phyloP scores from a whole-genome alignment of 345 rosid species.

The Iberis pinnata region DNA sequence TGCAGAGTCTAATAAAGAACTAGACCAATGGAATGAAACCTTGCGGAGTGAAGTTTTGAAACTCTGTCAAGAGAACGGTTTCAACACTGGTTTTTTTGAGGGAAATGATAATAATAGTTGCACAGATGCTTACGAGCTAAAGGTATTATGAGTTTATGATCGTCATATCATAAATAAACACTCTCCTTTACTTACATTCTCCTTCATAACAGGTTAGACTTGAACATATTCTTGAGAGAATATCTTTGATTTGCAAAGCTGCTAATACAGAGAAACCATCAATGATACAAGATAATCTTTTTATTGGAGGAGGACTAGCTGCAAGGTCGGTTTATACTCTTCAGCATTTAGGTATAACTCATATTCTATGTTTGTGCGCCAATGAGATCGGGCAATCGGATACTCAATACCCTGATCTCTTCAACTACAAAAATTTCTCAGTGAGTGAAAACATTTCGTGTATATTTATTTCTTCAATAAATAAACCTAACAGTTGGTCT shows the following conservation, averaged over 20 bases:
- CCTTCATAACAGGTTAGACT: conserved; percentile 65
- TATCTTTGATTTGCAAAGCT: conserved; percentile 85
- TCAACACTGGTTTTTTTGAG: conserved; percentile 87
- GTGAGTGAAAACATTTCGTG: conserved; percentile 39
- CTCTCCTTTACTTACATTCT: conserved; percentile 12
- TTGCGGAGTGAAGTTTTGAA: conserved; percentile 74
- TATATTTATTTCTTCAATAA: conserved; percentile 5
- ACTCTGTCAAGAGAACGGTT: conserved; percentile 92
- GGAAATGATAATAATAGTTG: conserved; percentile 76
- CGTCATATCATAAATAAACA: not conserved
- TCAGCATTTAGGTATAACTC: conserved; percentile 74
- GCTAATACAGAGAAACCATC: conserved; percentile 96
- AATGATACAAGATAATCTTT: conserved; percentile 53
- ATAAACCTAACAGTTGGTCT: too few species aligned
- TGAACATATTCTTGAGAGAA: conserved; percentile 95
- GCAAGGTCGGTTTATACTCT: conserved; percentile 81
- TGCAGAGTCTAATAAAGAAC: conserved; percentile 75
- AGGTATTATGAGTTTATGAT: conserved; percentile 38
- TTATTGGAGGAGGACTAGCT: conserved; percentile 91
- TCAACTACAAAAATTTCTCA: conserved; percentile 72
- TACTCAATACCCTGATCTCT: conserved; percentile 73
- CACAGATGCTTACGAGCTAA: conserved; percentile 90
- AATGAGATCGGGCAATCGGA: conserved; percentile 98
- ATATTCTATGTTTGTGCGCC: conserved; percentile 82
- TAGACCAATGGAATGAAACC: conserved; percentile 96